Evolutionary conservation across 495 filamentous ascomycete genomes (phyloP).

Genomic region (Neurospora sp.): DNA sequence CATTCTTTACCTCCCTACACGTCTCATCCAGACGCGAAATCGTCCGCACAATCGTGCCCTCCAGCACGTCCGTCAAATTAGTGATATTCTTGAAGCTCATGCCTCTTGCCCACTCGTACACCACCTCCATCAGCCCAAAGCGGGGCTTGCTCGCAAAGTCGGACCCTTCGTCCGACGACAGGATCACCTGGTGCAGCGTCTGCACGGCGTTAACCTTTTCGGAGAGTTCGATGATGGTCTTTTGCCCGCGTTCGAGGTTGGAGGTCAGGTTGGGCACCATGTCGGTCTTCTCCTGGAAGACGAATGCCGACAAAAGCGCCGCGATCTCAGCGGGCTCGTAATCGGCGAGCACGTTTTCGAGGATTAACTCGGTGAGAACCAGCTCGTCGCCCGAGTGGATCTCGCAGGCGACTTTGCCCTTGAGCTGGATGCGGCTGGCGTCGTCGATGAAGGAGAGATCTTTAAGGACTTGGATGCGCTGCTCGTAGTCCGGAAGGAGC

Average conservation of each 20-base stretch:
- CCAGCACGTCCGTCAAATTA: constrained; percentile 89
- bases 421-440: constrained; percentile 73
- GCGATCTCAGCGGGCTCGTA: constrained; percentile 97
- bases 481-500: constrained; percentile 94
- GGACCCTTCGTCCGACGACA: constrained; percentile 77
- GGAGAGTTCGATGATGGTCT: constrained; percentile 76
- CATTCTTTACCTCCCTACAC: constrained; percentile 94
- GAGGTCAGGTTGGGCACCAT: constrained; percentile 72
- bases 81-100: constrained; percentile 99
- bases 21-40: constrained; percentile 92
- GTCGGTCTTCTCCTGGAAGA: constrained; percentile 98
- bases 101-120: constrained; percentile 95
- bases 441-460: constrained; percentile 87
- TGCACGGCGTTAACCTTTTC: constrained; percentile 87
- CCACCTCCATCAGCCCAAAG: constrained; percentile 92
- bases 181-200: constrained; percentile 78
- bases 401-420: constrained; percentile 97
- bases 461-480: constrained; percentile 81
- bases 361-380: constrained; percentile 89
- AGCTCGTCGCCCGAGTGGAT: constrained; percentile 96
- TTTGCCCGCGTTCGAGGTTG: constrained; percentile 71
- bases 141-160: constrained; percentile 80
- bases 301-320: constrained; percentile 76
- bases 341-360: constrained; percentile 91
- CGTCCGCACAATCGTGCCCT: constrained; percentile 89